These are phyloP conservation scores for Verticillium nonalfalfae DNA, from an alignment of 2,329 filamentous ascomycete species.

Conservation along the genomic window DNA sequence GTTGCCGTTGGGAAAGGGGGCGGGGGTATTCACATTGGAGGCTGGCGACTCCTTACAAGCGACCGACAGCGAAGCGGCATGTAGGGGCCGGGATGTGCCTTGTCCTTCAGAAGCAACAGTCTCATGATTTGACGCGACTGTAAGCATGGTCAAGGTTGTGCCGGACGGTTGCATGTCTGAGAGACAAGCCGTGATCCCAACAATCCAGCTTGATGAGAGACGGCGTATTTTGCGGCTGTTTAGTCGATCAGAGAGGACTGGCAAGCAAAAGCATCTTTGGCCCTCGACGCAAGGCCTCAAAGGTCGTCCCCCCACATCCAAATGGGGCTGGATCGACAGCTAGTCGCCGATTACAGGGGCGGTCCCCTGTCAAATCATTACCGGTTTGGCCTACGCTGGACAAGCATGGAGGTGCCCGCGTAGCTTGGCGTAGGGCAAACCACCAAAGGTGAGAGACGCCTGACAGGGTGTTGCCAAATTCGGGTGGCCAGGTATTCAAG, in stretches of 20 bases:
- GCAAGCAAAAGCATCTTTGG: neutral
- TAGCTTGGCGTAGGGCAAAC: neutral
- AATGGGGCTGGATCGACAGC: slow-evolving; percentile 8
- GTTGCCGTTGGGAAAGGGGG: neutral
- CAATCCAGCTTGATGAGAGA: neutral
- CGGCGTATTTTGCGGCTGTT: neutral
- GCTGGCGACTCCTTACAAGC: neutral
- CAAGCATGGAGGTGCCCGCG: neutral
- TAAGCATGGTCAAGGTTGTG: neutral
- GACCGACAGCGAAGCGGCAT: neutral
- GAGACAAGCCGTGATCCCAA: slow-evolving; percentile 2
- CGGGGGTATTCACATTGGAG: neutral
- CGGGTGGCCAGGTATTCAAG: neutral
- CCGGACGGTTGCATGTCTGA: neutral
- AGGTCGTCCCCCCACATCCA: neutral
- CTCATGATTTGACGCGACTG: neutral
- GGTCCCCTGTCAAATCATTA: slow-evolving; percentile 1
- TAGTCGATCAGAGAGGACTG: neutral
- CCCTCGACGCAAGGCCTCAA: neutral
- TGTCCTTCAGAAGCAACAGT: neutral
- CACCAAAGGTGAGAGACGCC: neutral
- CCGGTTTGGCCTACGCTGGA: neutral
- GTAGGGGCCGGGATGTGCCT: neutral
- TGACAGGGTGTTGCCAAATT: neutral
- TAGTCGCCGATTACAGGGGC: slow-evolving; percentile 8